These are phyloP conservation scores for Haematococcus lacustris DNA, from an alignment of 139 green algal genomes.

Conservation along the genomic window DNA sequence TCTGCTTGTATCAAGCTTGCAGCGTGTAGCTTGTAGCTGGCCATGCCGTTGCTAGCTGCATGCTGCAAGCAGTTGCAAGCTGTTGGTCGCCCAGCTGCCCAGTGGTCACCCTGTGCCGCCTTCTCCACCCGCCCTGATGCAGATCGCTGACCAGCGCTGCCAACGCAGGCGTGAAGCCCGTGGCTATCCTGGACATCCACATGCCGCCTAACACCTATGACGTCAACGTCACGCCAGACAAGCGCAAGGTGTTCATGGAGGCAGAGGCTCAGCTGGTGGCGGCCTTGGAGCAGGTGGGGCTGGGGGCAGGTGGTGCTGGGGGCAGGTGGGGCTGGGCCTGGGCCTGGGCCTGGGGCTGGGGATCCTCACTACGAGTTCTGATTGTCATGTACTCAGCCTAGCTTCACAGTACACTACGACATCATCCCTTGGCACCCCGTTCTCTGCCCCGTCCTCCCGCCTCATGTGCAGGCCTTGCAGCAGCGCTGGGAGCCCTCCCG, in stretches of 20 bases:
- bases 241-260: conserved; percentile 80
- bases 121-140: not conserved
- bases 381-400: too few relatives aligned
- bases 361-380: too few relatives aligned
- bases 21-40: too few relatives aligned
- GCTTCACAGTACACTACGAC: too few relatives aligned
- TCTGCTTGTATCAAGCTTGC: too few relatives aligned
- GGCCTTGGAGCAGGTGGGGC: conserved; percentile 32
- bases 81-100: too few relatives aligned
- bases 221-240: conserved; percentile 96
- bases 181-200: conserved; percentile 65
- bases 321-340: too few relatives aligned
- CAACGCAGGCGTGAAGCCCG: conserved; percentile 20
- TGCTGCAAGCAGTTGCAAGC: too few relatives aligned
- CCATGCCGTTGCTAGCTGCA: too few relatives aligned
- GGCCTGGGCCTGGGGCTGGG: too few relatives aligned
- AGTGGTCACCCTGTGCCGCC: too few relatives aligned
- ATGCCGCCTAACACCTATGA: conserved; percentile 43
- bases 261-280: conserved; percentile 35
- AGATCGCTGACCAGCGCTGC: conserved; percentile 33
- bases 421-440: too few relatives aligned
- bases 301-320: not conserved
- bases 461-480: conserved; percentile 42
- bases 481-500: conserved; percentile 55
- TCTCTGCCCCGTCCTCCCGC: not conserved